Percentiles rank a stretch among this genome's conserved stretches.
These are phyloP conservation scores for Pichia kluyveri DNA, from an alignment of 805 yeast genomes.

Conservation along the genomic window DNA sequence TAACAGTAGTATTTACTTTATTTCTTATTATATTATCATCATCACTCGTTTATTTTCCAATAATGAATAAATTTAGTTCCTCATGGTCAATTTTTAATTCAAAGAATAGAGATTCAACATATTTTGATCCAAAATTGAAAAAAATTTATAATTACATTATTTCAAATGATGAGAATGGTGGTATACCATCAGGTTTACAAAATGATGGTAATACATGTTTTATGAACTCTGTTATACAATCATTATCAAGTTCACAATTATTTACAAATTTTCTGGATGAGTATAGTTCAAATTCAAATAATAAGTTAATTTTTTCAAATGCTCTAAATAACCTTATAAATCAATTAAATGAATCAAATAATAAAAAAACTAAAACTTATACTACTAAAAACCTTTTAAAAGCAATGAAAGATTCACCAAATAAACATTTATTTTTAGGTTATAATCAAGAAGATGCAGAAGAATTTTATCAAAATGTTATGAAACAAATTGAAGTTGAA, in stretches of 20 bases:
- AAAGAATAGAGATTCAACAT: background rate
- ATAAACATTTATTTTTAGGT: slow-evolving; percentile 67
- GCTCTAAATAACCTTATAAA: slow-evolving; percentile 44
- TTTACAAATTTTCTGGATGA: slow-evolving; percentile 47
- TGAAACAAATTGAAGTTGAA: slow-evolving; percentile 59
- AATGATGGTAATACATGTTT: slow-evolving; percentile 94
- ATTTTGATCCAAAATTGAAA: slow-evolving; percentile 3
- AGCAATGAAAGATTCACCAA: slow-evolving; percentile 71
- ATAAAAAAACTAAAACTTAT: slow-evolving; percentile 40
- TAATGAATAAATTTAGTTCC: slow-evolving; percentile 10
- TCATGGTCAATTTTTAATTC: slow-evolving; percentile 4
- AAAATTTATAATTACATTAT: slow-evolving; percentile 5
- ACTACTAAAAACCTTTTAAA: slow-evolving; percentile 52
- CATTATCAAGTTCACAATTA: slow-evolving; percentile 64
- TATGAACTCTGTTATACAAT: slow-evolving; percentile 85
- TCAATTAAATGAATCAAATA: slow-evolving; percentile 51
- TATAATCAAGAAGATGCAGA: slow-evolving; percentile 96
- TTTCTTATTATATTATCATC: too few species aligned
- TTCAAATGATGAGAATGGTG: slow-evolving; percentile 35
- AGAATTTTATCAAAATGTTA: slow-evolving; percentile 79
- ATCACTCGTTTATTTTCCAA: background rate
- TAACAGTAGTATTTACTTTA: too few species aligned
- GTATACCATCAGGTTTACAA: slow-evolving; percentile 73
- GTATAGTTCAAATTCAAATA: slow-evolving; percentile 19
- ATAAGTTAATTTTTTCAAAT: slow-evolving; percentile 35